Percentiles rank a stretch among this genome's conserved stretches.
These are phyloP conservation scores for Microcos paniculata DNA, from an alignment of 345 rosid genomes.

Conservation along the genomic window DNA sequence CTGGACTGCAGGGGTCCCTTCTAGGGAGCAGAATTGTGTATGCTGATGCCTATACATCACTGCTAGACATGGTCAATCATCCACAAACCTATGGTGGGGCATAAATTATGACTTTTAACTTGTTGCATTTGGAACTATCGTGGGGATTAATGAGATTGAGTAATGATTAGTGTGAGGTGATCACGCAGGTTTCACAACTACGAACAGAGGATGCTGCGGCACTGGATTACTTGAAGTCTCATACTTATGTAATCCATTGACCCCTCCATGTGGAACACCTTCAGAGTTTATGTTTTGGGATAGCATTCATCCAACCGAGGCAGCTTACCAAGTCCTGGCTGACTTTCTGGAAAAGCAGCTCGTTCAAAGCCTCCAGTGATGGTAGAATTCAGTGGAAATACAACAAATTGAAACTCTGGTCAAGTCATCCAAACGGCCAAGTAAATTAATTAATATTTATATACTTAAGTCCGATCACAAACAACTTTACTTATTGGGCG, in stretches of 20 bases:
- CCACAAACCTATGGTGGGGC: conserved; percentile 31
- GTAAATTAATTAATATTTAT: no score
- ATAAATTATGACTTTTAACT: conserved; percentile 3
- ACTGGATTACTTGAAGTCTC: conserved; percentile 31
- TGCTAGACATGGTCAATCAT: conserved; percentile 46
- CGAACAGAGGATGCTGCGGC: conserved; percentile 51
- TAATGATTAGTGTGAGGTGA: not conserved
- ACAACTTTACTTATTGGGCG: no score
- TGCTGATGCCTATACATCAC: conserved; percentile 35
- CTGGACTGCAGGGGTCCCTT: conserved; percentile 31
- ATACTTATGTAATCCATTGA: conserved; percentile 30
- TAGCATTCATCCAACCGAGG: conserved; percentile 5
- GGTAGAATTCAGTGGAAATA: not conserved
- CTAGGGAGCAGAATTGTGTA: conserved; percentile 42
- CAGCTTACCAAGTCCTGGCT: not conserved
- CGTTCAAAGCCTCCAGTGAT: no score
- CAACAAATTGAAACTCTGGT: no score
- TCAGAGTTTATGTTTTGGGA: conserved; percentile 23
- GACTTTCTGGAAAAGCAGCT: not conserved
- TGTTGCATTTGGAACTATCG: conserved; percentile 7
- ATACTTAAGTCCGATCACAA: no score
- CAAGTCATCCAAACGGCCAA: no score
- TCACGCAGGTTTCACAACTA: not conserved
- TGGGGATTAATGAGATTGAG: not conserved
- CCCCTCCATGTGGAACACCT: conserved; percentile 30